Conservation (phyloP, 768 basidiomycete species). For the Rickenella mellea region DNA sequence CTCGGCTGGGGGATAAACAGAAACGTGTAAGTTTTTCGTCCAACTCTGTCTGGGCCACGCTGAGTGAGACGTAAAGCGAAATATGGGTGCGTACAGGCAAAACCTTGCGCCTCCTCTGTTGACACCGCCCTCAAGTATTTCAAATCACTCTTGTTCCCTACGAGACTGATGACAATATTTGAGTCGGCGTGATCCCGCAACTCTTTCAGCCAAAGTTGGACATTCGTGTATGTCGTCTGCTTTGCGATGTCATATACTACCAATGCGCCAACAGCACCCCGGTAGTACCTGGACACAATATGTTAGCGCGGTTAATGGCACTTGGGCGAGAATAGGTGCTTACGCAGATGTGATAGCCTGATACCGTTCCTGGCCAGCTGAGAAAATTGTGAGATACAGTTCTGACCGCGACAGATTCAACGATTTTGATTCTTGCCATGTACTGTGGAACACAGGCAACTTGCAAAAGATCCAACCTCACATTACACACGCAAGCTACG, state of each 20-base stretch:
- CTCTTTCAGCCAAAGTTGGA: conserved; percentile 44
- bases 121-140: conserved; percentile 41
- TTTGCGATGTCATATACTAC: conserved; percentile 31
- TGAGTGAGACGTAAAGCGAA: not conserved
- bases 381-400: not conserved
- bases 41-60: not conserved
- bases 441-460: too few species aligned
- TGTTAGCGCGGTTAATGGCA: not conserved
- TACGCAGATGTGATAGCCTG: conserved; percentile 40
- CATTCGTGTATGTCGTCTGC: conserved; percentile 39
- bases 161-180: conserved; percentile 38
- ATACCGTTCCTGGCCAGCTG: conserved; percentile 41
- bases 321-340: conserved; percentile 1
- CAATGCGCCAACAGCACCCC: conserved; percentile 33
- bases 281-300: conserved; percentile 29
- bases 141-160: conserved; percentile 46
- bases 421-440: too few species aligned
- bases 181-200: conserved; percentile 37
- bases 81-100: conserved; percentile 28
- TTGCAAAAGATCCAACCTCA: too few species aligned
- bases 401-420: too few species aligned
- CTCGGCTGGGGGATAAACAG: conserved; percentile 21
- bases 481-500: too few species aligned
- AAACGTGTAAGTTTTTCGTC: too few species aligned
- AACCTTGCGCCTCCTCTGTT: conserved; percentile 41